Conservation (phyloP, 140 eudicot genomes). For the Erigeron philadelphicus region DNA sequence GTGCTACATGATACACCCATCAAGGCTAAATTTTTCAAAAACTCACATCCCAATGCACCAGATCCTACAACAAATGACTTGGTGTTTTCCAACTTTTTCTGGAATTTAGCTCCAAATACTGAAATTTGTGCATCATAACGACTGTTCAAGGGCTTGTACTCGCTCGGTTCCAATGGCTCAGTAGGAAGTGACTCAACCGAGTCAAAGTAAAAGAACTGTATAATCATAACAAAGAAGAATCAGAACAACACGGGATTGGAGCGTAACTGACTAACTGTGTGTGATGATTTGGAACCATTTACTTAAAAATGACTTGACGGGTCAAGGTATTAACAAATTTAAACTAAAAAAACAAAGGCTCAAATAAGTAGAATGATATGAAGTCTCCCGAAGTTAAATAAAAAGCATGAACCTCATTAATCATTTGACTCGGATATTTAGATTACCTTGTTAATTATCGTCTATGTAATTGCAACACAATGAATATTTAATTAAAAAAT, state of each 20-base stretch:
- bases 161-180: constrained; percentile 32
- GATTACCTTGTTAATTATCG: neutral
- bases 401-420: neutral
- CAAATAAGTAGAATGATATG: neutral
- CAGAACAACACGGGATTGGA: neutral
- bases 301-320: neutral
- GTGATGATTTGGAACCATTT: neutral
- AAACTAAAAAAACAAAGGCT: neutral
- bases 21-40: constrained; percentile 50
- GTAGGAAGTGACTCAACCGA: constrained; percentile 53
- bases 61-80: constrained; percentile 56
- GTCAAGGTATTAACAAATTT: neutral
- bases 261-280: neutral
- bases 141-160: constrained; percentile 40
- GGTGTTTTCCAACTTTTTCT: constrained; percentile 52
- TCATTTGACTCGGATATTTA: neutral
- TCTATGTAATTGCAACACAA: neutral
- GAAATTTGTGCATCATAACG: constrained; percentile 64
- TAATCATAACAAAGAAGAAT: constrained; percentile 4
- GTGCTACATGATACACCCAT: constrained; percentile 62
- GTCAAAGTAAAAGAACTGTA: constrained; percentile 46
- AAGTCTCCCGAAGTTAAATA: neutral
- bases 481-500: neutral
- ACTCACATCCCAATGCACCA: constrained; percentile 68
- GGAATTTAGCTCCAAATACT: constrained; percentile 59